Base-by-base conservation (phyloP, 768 basidiomycete species). In the Amanita phalloides region DNA sequence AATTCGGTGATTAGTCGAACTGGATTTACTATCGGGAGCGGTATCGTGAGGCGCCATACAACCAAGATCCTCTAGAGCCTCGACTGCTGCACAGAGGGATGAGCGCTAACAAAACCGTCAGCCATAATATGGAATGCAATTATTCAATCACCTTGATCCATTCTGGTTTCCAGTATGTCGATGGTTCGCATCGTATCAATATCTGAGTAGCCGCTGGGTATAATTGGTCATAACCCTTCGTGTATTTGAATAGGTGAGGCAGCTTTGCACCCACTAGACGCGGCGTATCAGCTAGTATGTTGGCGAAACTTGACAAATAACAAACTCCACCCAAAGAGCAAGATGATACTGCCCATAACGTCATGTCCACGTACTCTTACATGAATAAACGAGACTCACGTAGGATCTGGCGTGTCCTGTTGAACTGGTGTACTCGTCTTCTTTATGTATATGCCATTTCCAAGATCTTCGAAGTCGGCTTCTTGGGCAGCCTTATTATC, bases 281-380 rank as follows among this genome's bases (percentile, higher is more conserved):
- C 9, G 20, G 41, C 11, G 1, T 14, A 14, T 49, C 50, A 30
- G 30, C 49, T 2, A 14, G 21, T 14, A 23, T 9, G 8, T 49
- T 20, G 3, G 17, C n/a, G 4, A 9, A 30, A 25, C 20, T 1
- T 17, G 13, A 28, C 49, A 10, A 6, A 51, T 20, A 11, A 68
- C 73, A 32, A 37, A 75, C 74, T 71, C 75, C 75, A 75, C 54
- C 73, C 69, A 55, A 73, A 75, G 26, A 72, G 61, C 10, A 76
- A 48, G 41, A 75, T 69, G 11, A 75, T 52, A 2, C 73, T 75
- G 28, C 1, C 51, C 1, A 17, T 3, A n/a, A 33, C n/a, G 13
- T 4, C 10, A 45, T 47, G 25, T 45, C 39, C 11, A 48, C 9
- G 30, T 23, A 17, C 14, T 17, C 13, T 43, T 14, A 4, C 10